Evolutionary conservation across 495 filamentous ascomycete genomes (phyloP), one percentile per base, ranked within the genome.

Genomic region (Viridothelium virens): DNA sequence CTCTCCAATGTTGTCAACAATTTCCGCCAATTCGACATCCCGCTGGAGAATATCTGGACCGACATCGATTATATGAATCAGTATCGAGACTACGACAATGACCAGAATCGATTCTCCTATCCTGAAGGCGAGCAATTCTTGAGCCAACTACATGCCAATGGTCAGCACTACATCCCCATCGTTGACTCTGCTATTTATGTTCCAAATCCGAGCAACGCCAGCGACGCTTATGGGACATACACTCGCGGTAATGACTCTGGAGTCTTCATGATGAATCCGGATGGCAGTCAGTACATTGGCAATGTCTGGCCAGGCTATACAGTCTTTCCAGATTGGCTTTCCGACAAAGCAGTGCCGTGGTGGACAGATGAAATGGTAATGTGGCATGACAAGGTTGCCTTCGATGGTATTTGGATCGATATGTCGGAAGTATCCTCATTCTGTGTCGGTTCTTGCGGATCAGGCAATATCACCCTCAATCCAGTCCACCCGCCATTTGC

Each of bases 181-280:
- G 82, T 96, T n/a, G 91, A 95, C 72, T 82, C 88, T 2, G 91
- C 89, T 4, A 84, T 92, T 39, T 92, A 92, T 69, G 83, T 85
- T 36, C 69, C 67, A 31, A 68, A 71, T 62, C 89, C 89, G 2
- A 76, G 83, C 16, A 89, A 94, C 69, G 79, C 80, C 0, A 86
- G 79, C 50, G 91, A 95, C 76, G 83, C 83, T 73, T 87, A 94
- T 72, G 77, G 83, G 3, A 79, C 85, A 2, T 94, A 87, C 71
- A 81, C 83, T 31, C 82, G 88, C 5, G 91, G 91, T 16, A 78
- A 89, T 36, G 81, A 80, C 12, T 77, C 81, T 31, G 81, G 85
- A 56, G 80, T 86, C 12, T 87, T 87, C 68, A 71, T 93, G 46
- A 84, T 82, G 59, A 86, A 87, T 70, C 82, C 83, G 0, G 82